Conservation (phyloP, 2,329 filamentous ascomycete genomes). For the Rhynchosporium agropyri region DNA sequence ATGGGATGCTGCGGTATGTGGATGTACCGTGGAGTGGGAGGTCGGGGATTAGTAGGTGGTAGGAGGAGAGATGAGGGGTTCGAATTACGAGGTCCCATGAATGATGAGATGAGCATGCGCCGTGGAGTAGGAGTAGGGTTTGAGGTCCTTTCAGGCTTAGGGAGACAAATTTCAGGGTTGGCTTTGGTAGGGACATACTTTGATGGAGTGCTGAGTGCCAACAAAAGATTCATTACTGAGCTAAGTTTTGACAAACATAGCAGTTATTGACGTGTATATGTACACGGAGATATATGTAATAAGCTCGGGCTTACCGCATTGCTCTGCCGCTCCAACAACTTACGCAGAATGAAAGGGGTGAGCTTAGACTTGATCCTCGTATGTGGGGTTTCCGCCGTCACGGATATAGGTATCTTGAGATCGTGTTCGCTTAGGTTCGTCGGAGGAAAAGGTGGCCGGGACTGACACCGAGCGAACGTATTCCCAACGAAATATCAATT, state of each 20-base stretch:
- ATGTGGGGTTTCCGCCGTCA: no score
- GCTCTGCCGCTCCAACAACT: no score
- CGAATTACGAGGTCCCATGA: constrained; percentile 15
- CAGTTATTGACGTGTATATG: background rate
- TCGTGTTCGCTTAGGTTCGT: no score
- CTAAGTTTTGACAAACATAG: background rate
- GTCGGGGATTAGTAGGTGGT: constrained; percentile 17
- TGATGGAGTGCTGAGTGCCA: background rate
- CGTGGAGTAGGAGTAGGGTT: constrained; percentile 14
- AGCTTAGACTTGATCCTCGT: no score
- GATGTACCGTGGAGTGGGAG: background rate
- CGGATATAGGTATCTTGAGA: no score
- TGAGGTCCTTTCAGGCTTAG: background rate
- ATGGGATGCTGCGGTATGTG: background rate
- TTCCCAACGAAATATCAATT: no score
- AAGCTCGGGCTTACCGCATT: background rate
- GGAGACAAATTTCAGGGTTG: background rate
- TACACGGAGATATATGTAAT: background rate
- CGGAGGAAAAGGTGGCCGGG: no score
- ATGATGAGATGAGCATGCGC: background rate
- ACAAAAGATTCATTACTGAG: background rate
- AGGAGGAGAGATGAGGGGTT: background rate
- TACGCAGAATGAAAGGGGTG: no score
- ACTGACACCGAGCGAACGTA: no score
- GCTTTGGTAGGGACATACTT: background rate